These are phyloP conservation scores for Stephania yunnanensis DNA, from an alignment of 164 flowering plant species.

Conservation along the genomic window DNA sequence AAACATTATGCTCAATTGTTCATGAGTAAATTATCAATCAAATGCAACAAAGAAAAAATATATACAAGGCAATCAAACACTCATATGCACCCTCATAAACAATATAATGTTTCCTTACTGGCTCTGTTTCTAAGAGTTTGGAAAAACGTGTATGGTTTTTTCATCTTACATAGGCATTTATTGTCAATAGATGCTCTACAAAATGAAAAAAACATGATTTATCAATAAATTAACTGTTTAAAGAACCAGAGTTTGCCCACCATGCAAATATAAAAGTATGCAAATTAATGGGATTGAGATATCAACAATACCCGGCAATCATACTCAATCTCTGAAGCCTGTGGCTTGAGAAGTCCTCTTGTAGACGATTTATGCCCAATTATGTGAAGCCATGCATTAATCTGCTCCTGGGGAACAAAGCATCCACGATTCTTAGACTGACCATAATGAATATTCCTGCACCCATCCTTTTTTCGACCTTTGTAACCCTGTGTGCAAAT, in stretches of 20 bases:
- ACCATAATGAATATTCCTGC: constrained; percentile 20
- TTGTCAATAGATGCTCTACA: background rate
- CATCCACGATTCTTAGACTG: constrained; percentile 31
- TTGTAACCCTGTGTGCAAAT: constrained; percentile 43
- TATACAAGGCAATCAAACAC: too few relatives aligned
- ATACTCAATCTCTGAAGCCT: constrained; percentile 36
- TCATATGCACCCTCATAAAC: too few relatives aligned
- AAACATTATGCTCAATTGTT: too few relatives aligned
- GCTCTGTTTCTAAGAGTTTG: background rate
- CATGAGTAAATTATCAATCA: too few relatives aligned
- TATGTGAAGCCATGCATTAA: constrained; percentile 71
- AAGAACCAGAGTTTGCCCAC: background rate
- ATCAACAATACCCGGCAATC: constrained; percentile 52
- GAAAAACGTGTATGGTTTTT: background rate
- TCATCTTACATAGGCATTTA: background rate
- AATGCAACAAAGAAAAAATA: too few relatives aligned
- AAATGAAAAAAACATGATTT: background rate
- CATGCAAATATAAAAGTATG: background rate
- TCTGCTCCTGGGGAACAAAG: constrained; percentile 65
- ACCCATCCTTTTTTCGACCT: constrained; percentile 51
- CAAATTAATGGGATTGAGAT: background rate
- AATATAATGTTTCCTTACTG: too few relatives aligned
- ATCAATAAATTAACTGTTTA: background rate
- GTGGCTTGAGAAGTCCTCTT: constrained; percentile 30
- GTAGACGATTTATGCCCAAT: constrained; percentile 42